These are phyloP conservation scores for Cyclotella choctawhatcheeana DNA, from an alignment of 108 stramenopile genomes.

Conservation along the genomic window DNA sequence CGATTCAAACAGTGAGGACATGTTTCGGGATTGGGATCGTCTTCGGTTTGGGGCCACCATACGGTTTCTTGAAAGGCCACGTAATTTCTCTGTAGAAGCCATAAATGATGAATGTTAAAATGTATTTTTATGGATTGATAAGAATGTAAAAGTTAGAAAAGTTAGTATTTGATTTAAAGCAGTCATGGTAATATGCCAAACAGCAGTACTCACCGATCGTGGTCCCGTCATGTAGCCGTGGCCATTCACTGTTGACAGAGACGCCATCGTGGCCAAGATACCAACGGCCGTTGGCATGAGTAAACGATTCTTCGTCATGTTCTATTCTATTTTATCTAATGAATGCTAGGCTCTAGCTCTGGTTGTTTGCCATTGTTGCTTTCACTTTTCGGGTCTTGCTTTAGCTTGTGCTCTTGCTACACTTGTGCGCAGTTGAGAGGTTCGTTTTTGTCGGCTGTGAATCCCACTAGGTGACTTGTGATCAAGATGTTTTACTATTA, in stretches of 20 bases:
- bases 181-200: neutral
- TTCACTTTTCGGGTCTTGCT: too few species aligned
- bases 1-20: constrained; percentile 51
- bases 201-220: neutral
- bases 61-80: constrained; percentile 44
- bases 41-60: constrained; percentile 45
- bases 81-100: constrained; percentile 36
- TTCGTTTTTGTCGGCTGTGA: neutral
- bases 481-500: neutral
- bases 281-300: neutral
- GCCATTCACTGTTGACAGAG: neutral
- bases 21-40: constrained; percentile 40
- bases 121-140: neutral
- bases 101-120: neutral
- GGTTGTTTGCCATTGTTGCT: too few species aligned
- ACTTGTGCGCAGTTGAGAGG: neutral
- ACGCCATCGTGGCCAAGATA: neutral
- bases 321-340: too few species aligned
- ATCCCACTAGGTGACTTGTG: neutral
- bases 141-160: neutral
- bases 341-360: too few species aligned
- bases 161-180: neutral
- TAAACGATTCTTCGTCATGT: neutral
- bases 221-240: constrained; percentile 29
- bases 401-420: too few species aligned